Evolutionary conservation across 768 basidiomycete species (phyloP), one percentile per base, ranked within the genome.

Genomic region (Lyophyllum decastes): DNA sequence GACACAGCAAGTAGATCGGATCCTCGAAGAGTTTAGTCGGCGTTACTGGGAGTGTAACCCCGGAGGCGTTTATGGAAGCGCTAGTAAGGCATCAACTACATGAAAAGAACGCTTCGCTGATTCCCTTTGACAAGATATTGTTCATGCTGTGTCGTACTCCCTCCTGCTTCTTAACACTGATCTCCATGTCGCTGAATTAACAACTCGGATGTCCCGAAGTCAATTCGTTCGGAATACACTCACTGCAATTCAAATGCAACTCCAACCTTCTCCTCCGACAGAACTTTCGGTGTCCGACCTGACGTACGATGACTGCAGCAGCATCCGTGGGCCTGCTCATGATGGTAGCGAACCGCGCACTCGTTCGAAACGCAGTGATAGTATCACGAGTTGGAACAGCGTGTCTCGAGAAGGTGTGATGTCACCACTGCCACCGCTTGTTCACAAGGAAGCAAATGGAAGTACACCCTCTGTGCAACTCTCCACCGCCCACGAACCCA

Each of bases 1-100:
- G 72, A 96, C 96, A 0, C 97, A 99, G 68, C 95, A 98, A 74
- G 90, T 99, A 43, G 97, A 98, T 71, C 88, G 97, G 43, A 98
- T 99, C 60, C 80, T 99, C 5, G 94, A 94, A 59, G 88, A 87
- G 61, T 98, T 99, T 65, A 92, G 92, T 65, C 78, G 85, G 40
- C 85, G 94, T 9, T 99, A 94, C 71, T 97, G 88, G 85, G 88
- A 94, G 44, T 94, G 93, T 70, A 98, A 98, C 68, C 89, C 92
- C 0, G 75, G 76, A 1, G 83, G 83, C 22, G 64, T 92, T n/a
- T 95, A 89, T 68, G 93, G 92, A 44, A 92, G 86, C 67, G 82
- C 93, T 8, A 90, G 95, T 95, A 65, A 68, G 92, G 78, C 3
- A 26, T 25, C 27, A 25, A 65, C n/a, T 43, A 44, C 24, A 44